A percentile compares a stretch with the other conserved stretches of the same genome.
Evolutionary conservation across 331 rosid genomes (phyloP).

Genomic region (Pyracantha coccinea): DNA sequence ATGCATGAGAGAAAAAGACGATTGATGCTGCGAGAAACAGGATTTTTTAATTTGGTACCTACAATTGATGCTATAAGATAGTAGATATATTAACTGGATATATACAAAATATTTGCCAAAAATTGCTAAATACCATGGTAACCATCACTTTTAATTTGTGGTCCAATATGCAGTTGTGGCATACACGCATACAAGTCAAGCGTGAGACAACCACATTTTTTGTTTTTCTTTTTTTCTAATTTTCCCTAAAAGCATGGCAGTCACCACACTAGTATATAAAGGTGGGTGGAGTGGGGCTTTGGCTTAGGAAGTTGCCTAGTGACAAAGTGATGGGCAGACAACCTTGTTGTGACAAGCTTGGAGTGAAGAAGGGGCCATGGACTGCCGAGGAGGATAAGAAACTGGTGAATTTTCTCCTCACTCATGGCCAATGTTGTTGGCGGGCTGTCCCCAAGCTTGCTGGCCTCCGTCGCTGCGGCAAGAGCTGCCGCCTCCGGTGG

Average conservation of each 20-base stretch:
- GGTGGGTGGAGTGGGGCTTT: conserved; percentile 31
- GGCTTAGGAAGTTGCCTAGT: neutral
- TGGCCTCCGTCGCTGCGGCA: conserved; percentile 35
- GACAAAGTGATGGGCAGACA: conserved; percentile 28
- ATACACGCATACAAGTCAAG: conserved; percentile 7
- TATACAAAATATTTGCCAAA: neutral
- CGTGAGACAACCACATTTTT: conserved; percentile 1
- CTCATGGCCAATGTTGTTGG: conserved; percentile 35
- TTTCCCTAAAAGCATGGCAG: conserved; percentile 7
- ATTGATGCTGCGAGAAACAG: neutral
- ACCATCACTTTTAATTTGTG: neutral
- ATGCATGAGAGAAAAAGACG: neutral
- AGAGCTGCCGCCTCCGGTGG: conserved; percentile 42
- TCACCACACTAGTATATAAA: conserved; percentile 18
- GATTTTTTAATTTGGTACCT: neutral
- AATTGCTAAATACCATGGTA: neutral
- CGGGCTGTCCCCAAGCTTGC: conserved; percentile 37
- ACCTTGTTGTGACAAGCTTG: conserved; percentile 40
- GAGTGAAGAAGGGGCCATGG: conserved; percentile 36
- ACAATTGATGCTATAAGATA: too few species aligned
- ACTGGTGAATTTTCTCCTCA: conserved; percentile 21
- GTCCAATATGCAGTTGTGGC: neutral
- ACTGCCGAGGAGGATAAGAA: conserved; percentile 36
- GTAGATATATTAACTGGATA: neutral
- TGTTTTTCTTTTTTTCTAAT: neutral